A percentile compares a stretch with the other conserved stretches of the same genome.
Evolutionary conservation across 2,329 filamentous ascomycete species (phyloP).

Genomic region (Geosmithia flava): DNA sequence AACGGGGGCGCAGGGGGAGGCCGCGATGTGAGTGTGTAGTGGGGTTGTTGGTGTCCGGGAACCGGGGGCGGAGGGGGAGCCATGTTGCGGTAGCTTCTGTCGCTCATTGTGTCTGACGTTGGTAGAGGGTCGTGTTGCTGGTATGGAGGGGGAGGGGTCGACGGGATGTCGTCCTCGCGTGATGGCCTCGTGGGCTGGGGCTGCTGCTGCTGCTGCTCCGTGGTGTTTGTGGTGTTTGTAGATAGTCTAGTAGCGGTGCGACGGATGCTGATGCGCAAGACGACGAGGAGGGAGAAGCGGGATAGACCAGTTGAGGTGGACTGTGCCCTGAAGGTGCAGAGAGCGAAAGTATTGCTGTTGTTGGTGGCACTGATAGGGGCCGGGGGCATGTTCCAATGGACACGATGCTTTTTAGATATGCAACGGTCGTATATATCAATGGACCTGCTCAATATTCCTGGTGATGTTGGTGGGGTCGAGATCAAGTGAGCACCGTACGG

Average conservation of each 20-base stretch:
- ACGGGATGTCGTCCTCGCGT: neutral
- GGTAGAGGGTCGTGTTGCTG: neutral
- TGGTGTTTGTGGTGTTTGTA: neutral
- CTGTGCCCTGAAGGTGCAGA: slow-evolving; percentile 16
- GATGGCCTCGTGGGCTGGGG: neutral
- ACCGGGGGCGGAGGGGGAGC: too few species aligned
- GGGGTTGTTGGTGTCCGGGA: neutral
- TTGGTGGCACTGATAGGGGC: slow-evolving; percentile 6
- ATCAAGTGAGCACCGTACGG: neutral
- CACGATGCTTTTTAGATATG: too few species aligned
- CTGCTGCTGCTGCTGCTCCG: neutral
- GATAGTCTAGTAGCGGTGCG: neutral
- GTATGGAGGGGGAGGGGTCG: slow-evolving; percentile 2
- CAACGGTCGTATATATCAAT: neutral
- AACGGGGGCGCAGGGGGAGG: slow-evolving; percentile 34
- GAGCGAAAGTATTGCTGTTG: slow-evolving; percentile 16
- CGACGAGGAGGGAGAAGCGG: slow-evolving; percentile 20
- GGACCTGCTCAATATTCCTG: too few species aligned
- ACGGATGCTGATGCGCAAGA: slow-evolving; percentile 17
- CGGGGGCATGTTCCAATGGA: neutral
- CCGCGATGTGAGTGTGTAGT: slow-evolving; percentile 15
- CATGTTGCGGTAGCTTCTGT: neutral
- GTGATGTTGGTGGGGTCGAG: neutral
- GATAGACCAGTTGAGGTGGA: slow-evolving; percentile 15
- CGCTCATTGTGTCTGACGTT: neutral